phyloP scores from a whole-genome alignment of 169 alveolate species.

The Plasmodium vivax region DNA sequence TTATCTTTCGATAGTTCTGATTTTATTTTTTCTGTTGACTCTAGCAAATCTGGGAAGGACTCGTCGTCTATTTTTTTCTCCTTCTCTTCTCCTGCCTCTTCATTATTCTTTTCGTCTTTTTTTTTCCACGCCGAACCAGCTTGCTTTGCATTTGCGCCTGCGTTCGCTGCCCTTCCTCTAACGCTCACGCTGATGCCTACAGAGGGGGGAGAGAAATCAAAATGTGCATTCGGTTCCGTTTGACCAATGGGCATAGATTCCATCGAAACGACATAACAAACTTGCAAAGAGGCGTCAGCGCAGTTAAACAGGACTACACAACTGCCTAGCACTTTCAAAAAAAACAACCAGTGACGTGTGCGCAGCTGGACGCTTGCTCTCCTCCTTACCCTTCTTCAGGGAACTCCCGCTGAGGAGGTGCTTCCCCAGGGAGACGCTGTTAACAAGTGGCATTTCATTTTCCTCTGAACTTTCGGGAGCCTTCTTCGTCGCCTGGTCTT shows the following conservation, averaged over 20 bases:
- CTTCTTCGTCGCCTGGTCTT: constrained; percentile 28
- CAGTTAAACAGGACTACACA: background rate
- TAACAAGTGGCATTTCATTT: constrained; percentile 27
- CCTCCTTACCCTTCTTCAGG: constrained; percentile 31
- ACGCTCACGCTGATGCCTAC: constrained; percentile 68
- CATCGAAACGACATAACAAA: background rate
- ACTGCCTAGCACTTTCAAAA: background rate
- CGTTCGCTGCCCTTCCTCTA: constrained; percentile 61
- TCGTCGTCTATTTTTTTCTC: constrained; percentile 71
- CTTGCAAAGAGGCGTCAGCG: background rate
- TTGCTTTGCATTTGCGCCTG: constrained; percentile 34
- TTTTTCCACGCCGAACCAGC: constrained; percentile 68
- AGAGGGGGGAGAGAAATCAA: background rate
- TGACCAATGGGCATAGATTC: background rate
- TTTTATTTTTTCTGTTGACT: constrained; percentile 73
- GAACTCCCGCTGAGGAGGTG: constrained; percentile 55
- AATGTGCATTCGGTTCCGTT: background rate
- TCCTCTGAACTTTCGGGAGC: constrained; percentile 39
- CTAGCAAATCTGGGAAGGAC: constrained; percentile 65
- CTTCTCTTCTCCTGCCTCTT: constrained; percentile 54
- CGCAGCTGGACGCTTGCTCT: background rate
- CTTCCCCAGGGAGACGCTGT: constrained; percentile 63
- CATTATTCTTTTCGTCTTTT: constrained; percentile 31
- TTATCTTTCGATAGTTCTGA: constrained; percentile 48
- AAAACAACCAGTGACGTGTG: background rate